Evolutionary conservation across 139 green algal genomes (phyloP).

Genomic region (Micromonas commoda): DNA sequence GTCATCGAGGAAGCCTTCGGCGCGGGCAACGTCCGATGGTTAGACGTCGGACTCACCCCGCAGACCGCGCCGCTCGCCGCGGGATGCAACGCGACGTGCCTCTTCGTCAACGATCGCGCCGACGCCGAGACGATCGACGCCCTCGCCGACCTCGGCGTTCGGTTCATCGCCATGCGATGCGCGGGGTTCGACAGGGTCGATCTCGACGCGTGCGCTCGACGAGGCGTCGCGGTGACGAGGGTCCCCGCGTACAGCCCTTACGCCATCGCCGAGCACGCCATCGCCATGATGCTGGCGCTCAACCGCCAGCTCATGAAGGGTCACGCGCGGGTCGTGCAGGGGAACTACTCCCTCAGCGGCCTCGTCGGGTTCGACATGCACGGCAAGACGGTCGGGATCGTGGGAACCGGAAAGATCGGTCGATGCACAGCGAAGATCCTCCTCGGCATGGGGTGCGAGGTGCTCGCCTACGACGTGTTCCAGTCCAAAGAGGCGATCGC

Average conservation of each 20-base stretch:
- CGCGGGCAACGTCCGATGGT: constrained; percentile 17
- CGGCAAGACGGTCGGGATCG: constrained; percentile 59
- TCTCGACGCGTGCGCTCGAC: not conserved
- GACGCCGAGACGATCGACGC: constrained; percentile 41
- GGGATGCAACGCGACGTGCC: constrained; percentile 38
- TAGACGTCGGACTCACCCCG: constrained; percentile 25
- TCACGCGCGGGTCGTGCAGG: constrained; percentile 43
- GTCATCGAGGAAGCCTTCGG: not conserved
- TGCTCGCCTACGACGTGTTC: constrained; percentile 53
- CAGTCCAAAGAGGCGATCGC: constrained; percentile 44
- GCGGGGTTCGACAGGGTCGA: constrained; percentile 50
- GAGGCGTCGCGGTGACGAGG: constrained; percentile 45
- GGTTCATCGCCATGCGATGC: constrained; percentile 64
- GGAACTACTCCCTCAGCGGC: constrained; percentile 66
- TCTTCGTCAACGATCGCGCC: constrained; percentile 67
- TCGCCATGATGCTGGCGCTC: constrained; percentile 57
- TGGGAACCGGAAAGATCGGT: constrained; percentile 80
- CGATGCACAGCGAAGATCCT: constrained; percentile 25
- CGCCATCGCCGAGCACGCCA: constrained; percentile 67
- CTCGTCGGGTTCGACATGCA: constrained; percentile 70
- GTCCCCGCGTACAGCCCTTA: constrained; percentile 59
- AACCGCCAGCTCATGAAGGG: constrained; percentile 57
- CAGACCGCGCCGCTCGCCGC: not conserved
- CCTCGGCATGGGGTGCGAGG: constrained; percentile 51
- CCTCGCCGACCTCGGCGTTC: constrained; percentile 52